A percentile compares a stretch with the other conserved stretches of the same genome.
These are phyloP conservation scores for Aquilaria malaccensis DNA, from an alignment of 345 rosid genomes.

Conservation along the genomic window DNA sequence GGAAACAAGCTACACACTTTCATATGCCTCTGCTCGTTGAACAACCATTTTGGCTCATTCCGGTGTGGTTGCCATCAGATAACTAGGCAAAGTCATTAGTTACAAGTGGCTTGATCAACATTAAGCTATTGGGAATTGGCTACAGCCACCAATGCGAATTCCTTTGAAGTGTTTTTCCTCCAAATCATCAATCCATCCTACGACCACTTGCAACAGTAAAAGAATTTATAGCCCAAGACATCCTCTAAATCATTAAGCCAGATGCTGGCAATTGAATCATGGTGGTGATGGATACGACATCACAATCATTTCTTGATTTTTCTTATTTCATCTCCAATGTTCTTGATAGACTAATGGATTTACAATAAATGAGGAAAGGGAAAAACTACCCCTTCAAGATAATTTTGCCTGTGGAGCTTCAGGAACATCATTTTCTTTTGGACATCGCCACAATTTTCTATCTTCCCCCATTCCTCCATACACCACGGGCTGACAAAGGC, in stretches of 20 bases:
- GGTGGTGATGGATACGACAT: slow-evolving; percentile 3
- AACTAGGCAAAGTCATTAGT: neutral
- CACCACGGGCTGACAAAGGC: too few species aligned
- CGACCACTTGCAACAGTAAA: slow-evolving; percentile 18
- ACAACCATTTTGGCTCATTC: slow-evolving; percentile 47
- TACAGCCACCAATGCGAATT: slow-evolving; percentile 13
- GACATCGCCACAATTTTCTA: too few species aligned
- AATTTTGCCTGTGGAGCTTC: too few species aligned
- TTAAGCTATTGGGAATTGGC: slow-evolving; percentile 12
- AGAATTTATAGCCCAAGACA: slow-evolving; percentile 30
- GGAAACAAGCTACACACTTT: slow-evolving; percentile 1
- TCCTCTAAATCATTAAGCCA: slow-evolving; percentile 1
- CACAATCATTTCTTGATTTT: slow-evolving; percentile 19
- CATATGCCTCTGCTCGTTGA: slow-evolving; percentile 40
- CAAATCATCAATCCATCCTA: slow-evolving; percentile 30
- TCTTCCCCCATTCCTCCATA: too few species aligned
- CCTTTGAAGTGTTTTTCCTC: slow-evolving; percentile 22
- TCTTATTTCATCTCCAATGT: too few species aligned
- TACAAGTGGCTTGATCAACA: neutral
- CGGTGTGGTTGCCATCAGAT: slow-evolving; percentile 36
- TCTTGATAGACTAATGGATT: too few species aligned
- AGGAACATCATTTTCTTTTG: too few species aligned
- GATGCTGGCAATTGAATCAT: slow-evolving; percentile 26
- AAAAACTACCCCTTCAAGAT: too few species aligned
- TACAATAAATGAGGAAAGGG: too few species aligned